These are phyloP conservation scores for Chaetomium tenue DNA, from an alignment of 495 filamentous ascomycete genomes.

Conservation along the genomic window DNA sequence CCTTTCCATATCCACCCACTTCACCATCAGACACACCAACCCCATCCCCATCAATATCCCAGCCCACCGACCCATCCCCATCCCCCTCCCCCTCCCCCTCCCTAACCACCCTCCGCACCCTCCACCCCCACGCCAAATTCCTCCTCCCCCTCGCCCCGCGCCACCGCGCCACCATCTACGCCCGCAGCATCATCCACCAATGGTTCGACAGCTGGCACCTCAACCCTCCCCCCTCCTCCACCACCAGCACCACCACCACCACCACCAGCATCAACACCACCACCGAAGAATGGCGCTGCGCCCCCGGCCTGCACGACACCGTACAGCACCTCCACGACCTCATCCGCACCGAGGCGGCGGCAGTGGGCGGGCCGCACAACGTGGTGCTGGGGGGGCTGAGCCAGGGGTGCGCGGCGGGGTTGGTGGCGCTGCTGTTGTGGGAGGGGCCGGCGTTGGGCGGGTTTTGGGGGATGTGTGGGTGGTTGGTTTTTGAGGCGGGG, in stretches of 20 bases:
- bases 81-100: not conserved
- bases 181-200: conserved; percentile 47
- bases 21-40: not conserved
- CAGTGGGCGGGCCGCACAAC: conserved; percentile 30
- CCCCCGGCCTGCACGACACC: conserved; percentile 47
- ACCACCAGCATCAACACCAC: not conserved
- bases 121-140: conserved; percentile 38
- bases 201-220: conserved; percentile 58
- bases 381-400: conserved; percentile 55
- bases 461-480: conserved; percentile 56
- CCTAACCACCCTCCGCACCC: conserved; percentile 14
- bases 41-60: not conserved
- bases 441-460: conserved; percentile 36
- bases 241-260: too few relatives aligned
- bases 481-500: conserved; percentile 48
- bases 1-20: conserved; percentile 12
- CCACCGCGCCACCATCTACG: conserved; percentile 46
- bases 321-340: conserved; percentile 42
- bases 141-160: conserved; percentile 50
- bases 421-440: conserved; percentile 44
- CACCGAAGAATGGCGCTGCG: conserved; percentile 34
- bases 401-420: conserved; percentile 53
- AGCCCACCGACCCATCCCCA: not conserved
- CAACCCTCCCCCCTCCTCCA: conserved; percentile 11
- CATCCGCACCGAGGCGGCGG: conserved; percentile 39